Evolutionary conservation across 140 eudicot genomes (phyloP).

Genomic region (Anethum foeniculum): DNA sequence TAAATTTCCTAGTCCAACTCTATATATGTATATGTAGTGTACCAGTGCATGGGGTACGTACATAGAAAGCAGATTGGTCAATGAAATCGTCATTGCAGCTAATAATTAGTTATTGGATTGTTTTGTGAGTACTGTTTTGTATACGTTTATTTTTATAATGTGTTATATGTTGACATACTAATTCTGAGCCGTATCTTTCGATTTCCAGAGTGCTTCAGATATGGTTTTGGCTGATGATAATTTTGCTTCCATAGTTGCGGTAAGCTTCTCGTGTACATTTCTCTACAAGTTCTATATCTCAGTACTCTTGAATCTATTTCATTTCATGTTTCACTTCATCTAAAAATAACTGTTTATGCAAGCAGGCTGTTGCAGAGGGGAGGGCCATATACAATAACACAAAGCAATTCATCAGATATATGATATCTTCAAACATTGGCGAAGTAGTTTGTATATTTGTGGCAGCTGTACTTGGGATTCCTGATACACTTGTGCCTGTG

Average conservation of each 20-base stretch:
- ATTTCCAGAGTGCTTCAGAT: constrained; percentile 94
- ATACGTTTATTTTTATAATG: neutral
- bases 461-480: constrained; percentile 99
- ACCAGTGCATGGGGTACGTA: neutral
- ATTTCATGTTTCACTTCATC: neutral
- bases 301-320: neutral
- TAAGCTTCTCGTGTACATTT: constrained; percentile 32
- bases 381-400: constrained; percentile 98
- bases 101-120: neutral
- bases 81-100: neutral
- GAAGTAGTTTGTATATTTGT: constrained; percentile 99
- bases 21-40: neutral
- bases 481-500: constrained; percentile 97
- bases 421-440: constrained; percentile 98
- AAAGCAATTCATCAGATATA: constrained; percentile 96
- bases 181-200: constrained; percentile 3
- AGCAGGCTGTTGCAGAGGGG: constrained; percentile 99
- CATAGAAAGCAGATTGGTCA: neutral
- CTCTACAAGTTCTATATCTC: neutral
- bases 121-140: neutral
- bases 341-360: constrained; percentile 11
- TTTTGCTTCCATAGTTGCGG: constrained; percentile 97
- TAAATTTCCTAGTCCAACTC: neutral
- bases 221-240: constrained; percentile 99
- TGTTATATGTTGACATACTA: neutral